A percentile compares a stretch with the other conserved stretches of the same genome.
These are phyloP conservation scores for Apiospora malaysiana DNA, from an alignment of 2,329 filamentous ascomycete genomes.

Conservation along the genomic window DNA sequence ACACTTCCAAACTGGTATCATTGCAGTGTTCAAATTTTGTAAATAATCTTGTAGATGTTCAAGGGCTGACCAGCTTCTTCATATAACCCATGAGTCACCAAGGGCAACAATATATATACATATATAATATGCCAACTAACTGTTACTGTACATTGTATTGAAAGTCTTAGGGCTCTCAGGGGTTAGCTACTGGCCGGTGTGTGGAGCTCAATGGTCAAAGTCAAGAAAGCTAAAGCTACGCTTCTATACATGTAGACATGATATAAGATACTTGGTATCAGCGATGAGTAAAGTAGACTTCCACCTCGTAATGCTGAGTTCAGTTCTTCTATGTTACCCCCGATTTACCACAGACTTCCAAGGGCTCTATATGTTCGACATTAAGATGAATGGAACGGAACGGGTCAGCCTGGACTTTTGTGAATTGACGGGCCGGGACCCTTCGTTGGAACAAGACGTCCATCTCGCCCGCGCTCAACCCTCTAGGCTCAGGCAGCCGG, in stretches of 20 bases:
- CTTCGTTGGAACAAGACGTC: constrained; percentile 46
- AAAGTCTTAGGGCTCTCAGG: not conserved
- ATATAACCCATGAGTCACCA: too few species aligned
- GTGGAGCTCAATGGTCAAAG: not conserved
- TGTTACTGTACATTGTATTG: not conserved
- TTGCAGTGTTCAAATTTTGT: too few species aligned
- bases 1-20: too few species aligned
- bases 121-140: not conserved
- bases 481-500: constrained; percentile 47
- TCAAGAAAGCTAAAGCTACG: not conserved
- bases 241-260: not conserved
- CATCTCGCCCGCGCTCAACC: constrained; percentile 49
- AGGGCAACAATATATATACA: too few species aligned
- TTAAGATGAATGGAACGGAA: not conserved
- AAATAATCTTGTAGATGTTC: too few species aligned
- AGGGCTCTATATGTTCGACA: not conserved
- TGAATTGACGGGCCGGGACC: not conserved
- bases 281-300: not conserved
- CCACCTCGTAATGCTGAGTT: not conserved
- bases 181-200: not conserved
- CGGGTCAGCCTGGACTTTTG: constrained; percentile 4
- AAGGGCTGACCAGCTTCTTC: too few species aligned
- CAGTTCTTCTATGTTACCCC: not conserved
- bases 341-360: not conserved
- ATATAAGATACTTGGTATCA: not conserved